These are phyloP conservation scores for Dioscorea zingiberensis DNA, from an alignment of 106 monocot species.

Conservation along the genomic window DNA sequence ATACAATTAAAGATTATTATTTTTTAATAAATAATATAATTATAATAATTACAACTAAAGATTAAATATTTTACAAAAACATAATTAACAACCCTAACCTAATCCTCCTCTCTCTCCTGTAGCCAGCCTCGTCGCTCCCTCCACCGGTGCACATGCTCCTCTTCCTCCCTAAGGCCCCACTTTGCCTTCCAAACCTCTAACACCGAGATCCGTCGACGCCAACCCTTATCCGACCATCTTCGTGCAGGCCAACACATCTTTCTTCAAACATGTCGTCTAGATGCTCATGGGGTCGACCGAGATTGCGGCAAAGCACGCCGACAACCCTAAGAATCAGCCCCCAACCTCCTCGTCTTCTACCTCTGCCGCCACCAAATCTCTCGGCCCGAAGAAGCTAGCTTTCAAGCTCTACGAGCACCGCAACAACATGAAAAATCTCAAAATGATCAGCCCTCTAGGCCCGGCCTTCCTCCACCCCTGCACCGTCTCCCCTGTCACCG, in stretches of 20 bases:
- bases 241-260: slow-evolving; percentile 79
- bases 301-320: slow-evolving; percentile 29
- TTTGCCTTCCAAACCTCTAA: slow-evolving; percentile 8
- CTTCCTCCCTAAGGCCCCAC: no score
- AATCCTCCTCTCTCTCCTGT: no score
- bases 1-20: no score
- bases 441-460: slow-evolving; percentile 56
- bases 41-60: no score
- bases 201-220: slow-evolving; percentile 27
- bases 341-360: neutral
- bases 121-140: no score
- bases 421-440: slow-evolving; percentile 61
- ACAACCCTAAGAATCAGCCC: neutral
- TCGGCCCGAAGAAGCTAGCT: slow-evolving; percentile 60
- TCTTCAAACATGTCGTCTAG: slow-evolving; percentile 96
- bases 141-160: no score
- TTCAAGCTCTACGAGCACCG: slow-evolving; percentile 98
- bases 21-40: no score
- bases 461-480: slow-evolving; percentile 10
- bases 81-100: no score
- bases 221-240: slow-evolving; percentile 83
- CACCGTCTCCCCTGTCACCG: neutral
- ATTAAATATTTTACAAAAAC: no score
- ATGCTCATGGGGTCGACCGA: slow-evolving; percentile 86
- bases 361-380: slow-evolving; percentile 6